phyloP scores from a whole-genome alignment of 2,329 filamentous ascomycete species.

The Calonectria hawksworthii region DNA sequence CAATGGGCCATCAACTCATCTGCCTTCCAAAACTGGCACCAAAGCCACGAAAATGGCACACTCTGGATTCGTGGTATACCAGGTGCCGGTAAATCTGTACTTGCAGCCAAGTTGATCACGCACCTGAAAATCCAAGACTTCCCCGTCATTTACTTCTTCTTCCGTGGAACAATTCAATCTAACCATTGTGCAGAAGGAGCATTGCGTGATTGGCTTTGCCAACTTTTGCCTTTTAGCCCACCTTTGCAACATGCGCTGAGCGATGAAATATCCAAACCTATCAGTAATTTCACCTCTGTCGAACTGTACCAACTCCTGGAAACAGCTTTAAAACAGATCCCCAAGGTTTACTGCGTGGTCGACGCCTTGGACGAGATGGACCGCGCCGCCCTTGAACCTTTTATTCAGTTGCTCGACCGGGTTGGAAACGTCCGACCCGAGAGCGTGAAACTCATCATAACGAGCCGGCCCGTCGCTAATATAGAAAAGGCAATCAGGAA shows the following conservation, averaged over 20 bases:
- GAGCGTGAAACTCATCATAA: constrained; percentile 57
- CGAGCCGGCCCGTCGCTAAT: constrained; percentile 54
- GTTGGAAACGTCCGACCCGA: constrained; percentile 49
- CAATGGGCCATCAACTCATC: constrained; percentile 13
- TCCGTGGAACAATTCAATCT: constrained; percentile 53
- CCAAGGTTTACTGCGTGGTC: constrained; percentile 53
- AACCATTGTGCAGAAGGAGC: constrained; percentile 49
- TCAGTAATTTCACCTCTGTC: neutral
- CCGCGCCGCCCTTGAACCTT: constrained; percentile 42
- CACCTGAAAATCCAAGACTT: neutral
- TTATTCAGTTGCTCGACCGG: constrained; percentile 49
- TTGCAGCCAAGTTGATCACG: constrained; percentile 45
- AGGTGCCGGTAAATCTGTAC: constrained; percentile 55
- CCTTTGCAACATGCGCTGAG: constrained; percentile 39
- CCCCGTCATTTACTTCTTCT: constrained; percentile 56
- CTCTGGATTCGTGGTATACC: constrained; percentile 49
- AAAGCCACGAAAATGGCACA: constrained; percentile 1
- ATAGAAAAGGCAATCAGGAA: constrained; percentile 49
- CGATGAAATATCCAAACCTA: constrained; percentile 33
- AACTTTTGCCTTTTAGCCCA: constrained; percentile 49
- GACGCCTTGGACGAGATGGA: constrained; percentile 64
- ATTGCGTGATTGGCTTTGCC: constrained; percentile 52
- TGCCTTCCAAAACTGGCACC: constrained; percentile 20
- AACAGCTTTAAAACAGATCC: neutral
- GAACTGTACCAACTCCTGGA: constrained; percentile 7